phyloP scores from a whole-genome alignment of 495 filamentous ascomycete species.

The Xylaria nigripes region DNA sequence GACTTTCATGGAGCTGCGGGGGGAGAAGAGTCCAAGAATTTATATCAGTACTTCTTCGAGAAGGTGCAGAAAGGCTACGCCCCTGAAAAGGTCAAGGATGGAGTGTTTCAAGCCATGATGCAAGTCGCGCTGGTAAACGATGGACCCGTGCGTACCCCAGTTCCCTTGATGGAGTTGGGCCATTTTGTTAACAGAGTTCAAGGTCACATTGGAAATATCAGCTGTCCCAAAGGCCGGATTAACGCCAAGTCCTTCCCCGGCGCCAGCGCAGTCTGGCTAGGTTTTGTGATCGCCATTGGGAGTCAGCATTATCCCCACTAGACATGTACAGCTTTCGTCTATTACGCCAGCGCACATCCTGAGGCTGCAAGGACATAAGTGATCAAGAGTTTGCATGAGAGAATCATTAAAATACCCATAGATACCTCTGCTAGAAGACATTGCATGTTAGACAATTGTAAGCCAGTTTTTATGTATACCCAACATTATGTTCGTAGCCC shows the following conservation, averaged over 20 bases:
- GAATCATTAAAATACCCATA: not conserved
- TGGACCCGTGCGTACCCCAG: slow-evolving; percentile 69
- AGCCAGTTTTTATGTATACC: not conserved
- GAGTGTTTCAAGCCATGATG: slow-evolving; percentile 99
- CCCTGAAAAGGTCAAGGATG: slow-evolving; percentile 77
- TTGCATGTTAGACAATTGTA: not conserved
- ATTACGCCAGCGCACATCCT: not conserved
- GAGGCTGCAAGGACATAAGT: not conserved
- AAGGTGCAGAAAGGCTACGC: slow-evolving; percentile 66
- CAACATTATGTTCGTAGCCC: not conserved
- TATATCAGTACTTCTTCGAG: slow-evolving; percentile 78
- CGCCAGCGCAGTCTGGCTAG: not conserved
- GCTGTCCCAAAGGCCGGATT: slow-evolving; percentile 26
- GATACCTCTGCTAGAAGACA: not conserved
- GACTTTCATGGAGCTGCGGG: slow-evolving; percentile 87
- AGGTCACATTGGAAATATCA: slow-evolving; percentile 29
- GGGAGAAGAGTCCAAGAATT: slow-evolving; percentile 61
- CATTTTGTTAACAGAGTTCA: slow-evolving; percentile 11
- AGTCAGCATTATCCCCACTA: not conserved
- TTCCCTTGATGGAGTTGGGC: slow-evolving; percentile 14
- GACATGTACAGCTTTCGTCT: not conserved
- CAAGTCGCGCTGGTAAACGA: slow-evolving; percentile 90
- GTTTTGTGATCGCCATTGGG: not conserved
- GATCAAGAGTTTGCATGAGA: not conserved
- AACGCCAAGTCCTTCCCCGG: slow-evolving; percentile 28